Evolutionary conservation across 2,329 filamentous ascomycete genomes (phyloP).

Genomic region (Penicillium italicum): DNA sequence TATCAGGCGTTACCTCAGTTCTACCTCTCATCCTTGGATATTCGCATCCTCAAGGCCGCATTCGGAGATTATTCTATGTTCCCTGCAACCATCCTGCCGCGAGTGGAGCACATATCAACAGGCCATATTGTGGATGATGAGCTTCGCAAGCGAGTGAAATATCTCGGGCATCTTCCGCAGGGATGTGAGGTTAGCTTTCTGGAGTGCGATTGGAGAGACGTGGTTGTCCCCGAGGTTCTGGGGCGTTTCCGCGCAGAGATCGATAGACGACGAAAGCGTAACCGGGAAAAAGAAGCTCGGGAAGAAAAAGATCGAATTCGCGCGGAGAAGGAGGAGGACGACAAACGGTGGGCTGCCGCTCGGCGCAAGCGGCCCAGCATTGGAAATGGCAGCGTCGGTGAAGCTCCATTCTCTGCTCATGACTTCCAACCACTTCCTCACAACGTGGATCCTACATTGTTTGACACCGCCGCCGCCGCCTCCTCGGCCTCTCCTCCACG

Average conservation of each 20-base stretch:
- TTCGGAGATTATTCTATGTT: constrained; percentile 80
- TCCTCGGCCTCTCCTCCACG: constrained; percentile 44
- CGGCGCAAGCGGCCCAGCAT: constrained; percentile 59
- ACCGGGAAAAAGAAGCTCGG: constrained; percentile 75
- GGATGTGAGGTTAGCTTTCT: constrained; percentile 90
- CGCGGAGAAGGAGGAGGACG: constrained; percentile 74
- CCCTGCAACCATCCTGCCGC: constrained; percentile 78
- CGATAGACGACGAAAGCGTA: constrained; percentile 69
- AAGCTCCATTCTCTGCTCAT: constrained; percentile 53
- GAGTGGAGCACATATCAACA: constrained; percentile 83
- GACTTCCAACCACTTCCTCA: constrained; percentile 64
- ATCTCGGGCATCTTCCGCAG: constrained; percentile 78
- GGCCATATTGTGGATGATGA: constrained; percentile 85
- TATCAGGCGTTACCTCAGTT: constrained; percentile 85
- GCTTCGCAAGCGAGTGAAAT: constrained; percentile 77
- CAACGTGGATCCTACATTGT: constrained; percentile 23
- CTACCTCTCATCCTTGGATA: constrained; percentile 85
- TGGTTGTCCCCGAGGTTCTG: constrained; percentile 72
- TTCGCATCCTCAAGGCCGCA: constrained; percentile 83
- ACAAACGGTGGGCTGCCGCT: constrained; percentile 64
- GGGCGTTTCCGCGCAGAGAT: constrained; percentile 73
- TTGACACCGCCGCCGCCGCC: constrained; percentile 30
- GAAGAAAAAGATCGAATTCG: constrained; percentile 82
- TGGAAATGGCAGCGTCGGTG: constrained; percentile 29
- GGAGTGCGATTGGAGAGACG: constrained; percentile 93